These are phyloP conservation scores for Pittosporum tobira DNA, from an alignment of 129 eudicot species.

Conservation along the genomic window DNA sequence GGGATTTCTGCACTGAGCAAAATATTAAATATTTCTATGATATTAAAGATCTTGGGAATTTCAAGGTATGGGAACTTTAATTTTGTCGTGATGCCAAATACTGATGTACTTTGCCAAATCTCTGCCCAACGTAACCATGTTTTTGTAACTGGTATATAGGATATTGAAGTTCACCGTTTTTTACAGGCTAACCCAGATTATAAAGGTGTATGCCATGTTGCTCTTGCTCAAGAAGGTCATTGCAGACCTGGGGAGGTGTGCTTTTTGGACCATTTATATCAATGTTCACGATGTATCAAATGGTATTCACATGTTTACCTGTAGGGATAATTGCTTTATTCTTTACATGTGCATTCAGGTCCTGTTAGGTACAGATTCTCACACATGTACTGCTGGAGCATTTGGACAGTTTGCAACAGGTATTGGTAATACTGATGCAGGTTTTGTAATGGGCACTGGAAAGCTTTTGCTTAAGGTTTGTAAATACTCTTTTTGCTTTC, in stretches of 20 bases:
- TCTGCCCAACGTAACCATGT: not conserved
- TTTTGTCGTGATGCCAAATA: not conserved
- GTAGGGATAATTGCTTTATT: not conserved
- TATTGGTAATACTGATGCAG: slow-evolving; percentile 94
- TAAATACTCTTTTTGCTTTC: not conserved
- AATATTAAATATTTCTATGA: slow-evolving; percentile 86
- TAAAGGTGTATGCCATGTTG: slow-evolving; percentile 97
- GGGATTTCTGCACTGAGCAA: slow-evolving; percentile 84
- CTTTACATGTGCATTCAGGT: slow-evolving; percentile 39
- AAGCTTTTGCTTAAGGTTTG: slow-evolving; percentile 91
- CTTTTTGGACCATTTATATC: not conserved
- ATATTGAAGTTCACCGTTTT: slow-evolving; percentile 4
- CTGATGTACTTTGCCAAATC: slow-evolving; percentile 2
- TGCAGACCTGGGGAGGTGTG: slow-evolving; percentile 99
- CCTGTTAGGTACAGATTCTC: slow-evolving; percentile 93
- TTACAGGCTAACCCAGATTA: slow-evolving; percentile 93
- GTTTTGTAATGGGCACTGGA: slow-evolving; percentile 93
- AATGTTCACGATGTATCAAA: not conserved
- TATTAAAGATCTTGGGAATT: slow-evolving; percentile 81
- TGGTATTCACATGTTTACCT: not conserved
- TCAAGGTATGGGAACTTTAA: slow-evolving; percentile 48
- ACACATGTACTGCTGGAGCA: slow-evolving; percentile 99
- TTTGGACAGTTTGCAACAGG: slow-evolving; percentile 97
- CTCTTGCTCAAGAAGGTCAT: slow-evolving; percentile 99
- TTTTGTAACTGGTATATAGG: slow-evolving; percentile 7